A percentile compares a stretch with the other conserved stretches of the same genome.
phyloP scores from a whole-genome alignment of 1,284 basidiomycete genomes.

The Earliella scabrosa region DNA sequence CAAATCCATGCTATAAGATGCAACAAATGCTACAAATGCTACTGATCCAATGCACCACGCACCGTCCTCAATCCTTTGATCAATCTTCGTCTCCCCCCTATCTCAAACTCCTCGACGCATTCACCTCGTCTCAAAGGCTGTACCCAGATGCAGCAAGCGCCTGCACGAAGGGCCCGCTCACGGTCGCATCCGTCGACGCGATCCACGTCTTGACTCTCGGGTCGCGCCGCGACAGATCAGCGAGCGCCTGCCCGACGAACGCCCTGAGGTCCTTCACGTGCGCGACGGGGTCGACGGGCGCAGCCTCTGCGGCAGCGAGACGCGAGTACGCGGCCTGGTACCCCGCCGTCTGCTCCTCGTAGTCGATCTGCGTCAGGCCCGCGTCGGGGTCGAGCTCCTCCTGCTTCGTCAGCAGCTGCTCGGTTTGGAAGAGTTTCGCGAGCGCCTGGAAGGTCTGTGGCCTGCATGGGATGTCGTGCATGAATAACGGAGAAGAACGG shows the following conservation, averaged over 20 bases:
- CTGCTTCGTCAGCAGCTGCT: slow-evolving; percentile 60
- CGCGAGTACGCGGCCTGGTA: slow-evolving; percentile 95
- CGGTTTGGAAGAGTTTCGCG: slow-evolving; percentile 77
- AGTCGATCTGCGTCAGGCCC: slow-evolving; percentile 81
- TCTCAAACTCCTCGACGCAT: not conserved
- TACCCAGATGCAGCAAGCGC: slow-evolving; percentile 36
- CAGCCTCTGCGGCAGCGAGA: slow-evolving; percentile 78
- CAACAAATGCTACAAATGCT: slow-evolving; percentile 2
- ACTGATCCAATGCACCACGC: not conserved
- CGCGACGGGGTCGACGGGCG: slow-evolving; percentile 59
- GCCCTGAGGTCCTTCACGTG: slow-evolving; percentile 61
- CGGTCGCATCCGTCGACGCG: slow-evolving; percentile 37
- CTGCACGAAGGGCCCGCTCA: slow-evolving; percentile 48
- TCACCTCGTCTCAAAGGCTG: not conserved
- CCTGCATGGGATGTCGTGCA: slow-evolving; percentile 45
- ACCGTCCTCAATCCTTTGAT: not conserved
- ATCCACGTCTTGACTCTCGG: slow-evolving; percentile 43
- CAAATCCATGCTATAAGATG: not conserved
- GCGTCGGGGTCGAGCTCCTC: slow-evolving; percentile 59
- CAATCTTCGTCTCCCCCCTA: not conserved
- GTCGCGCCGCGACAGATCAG: slow-evolving; percentile 33
- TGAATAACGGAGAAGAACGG: not conserved
- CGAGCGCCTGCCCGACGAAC: slow-evolving; percentile 53
- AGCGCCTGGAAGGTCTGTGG: slow-evolving; percentile 71
- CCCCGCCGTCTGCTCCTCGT: slow-evolving; percentile 86